Evolutionary conservation across 1,284 basidiomycete genomes (phyloP).

Genomic region (Tilletiaria anomala): DNA sequence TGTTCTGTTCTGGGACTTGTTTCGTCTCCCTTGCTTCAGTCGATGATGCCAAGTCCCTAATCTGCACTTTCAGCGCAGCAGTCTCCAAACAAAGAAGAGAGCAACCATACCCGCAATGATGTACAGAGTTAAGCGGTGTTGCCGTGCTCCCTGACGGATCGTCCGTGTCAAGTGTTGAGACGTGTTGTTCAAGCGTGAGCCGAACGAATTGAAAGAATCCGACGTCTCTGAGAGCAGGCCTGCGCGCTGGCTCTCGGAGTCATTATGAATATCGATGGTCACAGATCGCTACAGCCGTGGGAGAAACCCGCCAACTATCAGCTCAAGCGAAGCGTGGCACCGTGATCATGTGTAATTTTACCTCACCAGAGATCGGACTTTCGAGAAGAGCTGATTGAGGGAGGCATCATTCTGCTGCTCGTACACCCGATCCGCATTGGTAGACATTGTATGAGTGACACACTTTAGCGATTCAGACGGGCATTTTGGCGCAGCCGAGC

Average conservation of each 20-base stretch:
- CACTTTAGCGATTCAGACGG: no score
- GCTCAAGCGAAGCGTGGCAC: conserved; percentile 7
- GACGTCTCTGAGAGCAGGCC: conserved; percentile 11
- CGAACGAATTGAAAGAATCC: conserved; percentile 19
- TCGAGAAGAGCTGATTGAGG: conserved; percentile 26
- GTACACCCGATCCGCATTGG: conserved; percentile 16
- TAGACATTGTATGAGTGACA: no score
- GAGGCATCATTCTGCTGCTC: conserved; percentile 35
- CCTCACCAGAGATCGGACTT: conserved; percentile 10
- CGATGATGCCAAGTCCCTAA: no score
- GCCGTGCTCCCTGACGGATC: conserved; percentile 14
- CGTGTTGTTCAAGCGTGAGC: conserved; percentile 11
- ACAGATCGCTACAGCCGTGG: conserved; percentile 13
- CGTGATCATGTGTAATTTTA: not conserved
- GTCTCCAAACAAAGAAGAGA: conserved; percentile 24
- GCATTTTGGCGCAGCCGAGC: no score
- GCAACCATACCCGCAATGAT: conserved; percentile 19
- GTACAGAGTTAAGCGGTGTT: conserved; percentile 18
- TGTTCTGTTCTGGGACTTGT: no score
- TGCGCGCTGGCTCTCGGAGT: conserved; percentile 23
- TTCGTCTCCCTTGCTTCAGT: no score
- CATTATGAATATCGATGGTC: conserved; percentile 30
- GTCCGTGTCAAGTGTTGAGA: conserved; percentile 16
- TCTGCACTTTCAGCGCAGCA: no score
- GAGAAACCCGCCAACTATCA: not conserved